A percentile compares a stretch with the other conserved stretches of the same genome.
Evolutionary conservation across 352 stramenopile species (phyloP).

Genomic region (Phytopythium litorale): DNA sequence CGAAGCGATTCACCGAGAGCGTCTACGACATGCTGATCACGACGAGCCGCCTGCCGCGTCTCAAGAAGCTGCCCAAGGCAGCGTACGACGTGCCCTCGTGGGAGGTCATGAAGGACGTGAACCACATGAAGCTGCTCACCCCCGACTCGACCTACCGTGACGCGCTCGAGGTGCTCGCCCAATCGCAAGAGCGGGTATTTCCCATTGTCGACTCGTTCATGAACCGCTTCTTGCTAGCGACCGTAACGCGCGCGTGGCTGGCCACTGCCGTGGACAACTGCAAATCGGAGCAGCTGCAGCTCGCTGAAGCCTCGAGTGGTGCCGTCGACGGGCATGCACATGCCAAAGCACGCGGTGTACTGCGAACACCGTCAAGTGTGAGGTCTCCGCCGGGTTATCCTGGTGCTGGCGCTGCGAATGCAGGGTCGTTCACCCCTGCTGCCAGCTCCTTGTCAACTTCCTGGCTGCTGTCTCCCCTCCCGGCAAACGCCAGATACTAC

Average conservation of each 20-base stretch:
- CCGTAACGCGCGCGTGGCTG: slow-evolving; percentile 57
- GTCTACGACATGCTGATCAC: slow-evolving; percentile 90
- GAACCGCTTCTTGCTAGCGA: slow-evolving; percentile 60
- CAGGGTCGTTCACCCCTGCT: neutral
- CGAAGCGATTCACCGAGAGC: slow-evolving; percentile 88
- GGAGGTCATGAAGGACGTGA: slow-evolving; percentile 82
- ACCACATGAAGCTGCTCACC: slow-evolving; percentile 56
- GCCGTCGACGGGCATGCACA: neutral
- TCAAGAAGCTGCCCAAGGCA: slow-evolving; percentile 81
- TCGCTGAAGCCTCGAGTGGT: neutral
- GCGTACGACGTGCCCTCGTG: slow-evolving; percentile 80
- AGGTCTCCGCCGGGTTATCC: neutral
- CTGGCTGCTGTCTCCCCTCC: neutral
- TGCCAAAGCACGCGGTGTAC: neutral
- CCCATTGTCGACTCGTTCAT: slow-evolving; percentile 67
- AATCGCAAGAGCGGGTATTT: slow-evolving; percentile 61
- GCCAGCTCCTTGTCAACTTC: neutral
- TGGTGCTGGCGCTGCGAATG: neutral
- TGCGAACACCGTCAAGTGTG: neutral
- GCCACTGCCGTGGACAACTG: slow-evolving; percentile 56
- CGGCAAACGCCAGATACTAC: neutral
- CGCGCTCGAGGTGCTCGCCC: slow-evolving; percentile 40
- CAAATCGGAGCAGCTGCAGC: slow-evolving; percentile 14
- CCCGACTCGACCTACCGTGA: slow-evolving; percentile 71
- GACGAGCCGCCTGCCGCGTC: slow-evolving; percentile 66